A percentile compares a stretch with the other conserved stretches of the same genome.
These are phyloP conservation scores for Xylariaceae sp. DNA, from an alignment of 2,329 filamentous ascomycete species.

Conservation along the genomic window DNA sequence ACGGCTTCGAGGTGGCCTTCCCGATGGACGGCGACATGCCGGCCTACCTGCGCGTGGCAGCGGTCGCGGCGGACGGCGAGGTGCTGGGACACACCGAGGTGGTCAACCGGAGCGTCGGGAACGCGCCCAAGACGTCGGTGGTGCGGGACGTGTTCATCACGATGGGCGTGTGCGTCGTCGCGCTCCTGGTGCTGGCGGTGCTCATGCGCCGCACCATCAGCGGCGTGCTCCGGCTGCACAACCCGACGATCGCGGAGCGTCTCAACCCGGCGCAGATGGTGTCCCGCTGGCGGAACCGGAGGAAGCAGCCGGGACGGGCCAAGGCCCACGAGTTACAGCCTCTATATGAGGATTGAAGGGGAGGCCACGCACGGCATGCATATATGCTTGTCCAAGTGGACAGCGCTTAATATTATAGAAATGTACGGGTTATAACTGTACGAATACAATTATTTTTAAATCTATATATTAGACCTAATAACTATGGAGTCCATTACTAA, in stretches of 20 bases:
- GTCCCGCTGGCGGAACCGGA: conserved; percentile 3
- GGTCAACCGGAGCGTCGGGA: conserved; percentile 8
- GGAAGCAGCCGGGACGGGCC: conserved; percentile 4
- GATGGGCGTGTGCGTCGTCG: background rate
- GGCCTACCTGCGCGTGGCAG: conserved; percentile 8
- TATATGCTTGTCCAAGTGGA: no score
- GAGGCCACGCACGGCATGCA: no score
- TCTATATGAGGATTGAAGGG: conserved; percentile 8
- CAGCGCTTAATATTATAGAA: no score
- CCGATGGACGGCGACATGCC: conserved; percentile 5
- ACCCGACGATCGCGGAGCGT: background rate
- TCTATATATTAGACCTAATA: no score
- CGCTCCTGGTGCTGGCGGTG: background rate
- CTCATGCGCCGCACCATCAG: background rate
- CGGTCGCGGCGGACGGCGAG: conserved; percentile 5
- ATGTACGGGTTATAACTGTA: no score
- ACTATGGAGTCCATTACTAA: no score
- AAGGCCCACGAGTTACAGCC: conserved; percentile 10
- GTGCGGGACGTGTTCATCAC: background rate
- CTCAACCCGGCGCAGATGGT: background rate
- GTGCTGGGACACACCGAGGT: conserved; percentile 8
- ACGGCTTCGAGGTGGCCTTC: conserved; percentile 9
- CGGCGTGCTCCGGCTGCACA: background rate
- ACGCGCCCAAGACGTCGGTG: conserved; percentile 1
- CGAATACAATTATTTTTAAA: no score